Percentiles rank a stretch among this genome's conserved stretches.
phyloP scores from a whole-genome alignment of 2,329 filamentous ascomycete species.

The Atkinsonella texensis region DNA sequence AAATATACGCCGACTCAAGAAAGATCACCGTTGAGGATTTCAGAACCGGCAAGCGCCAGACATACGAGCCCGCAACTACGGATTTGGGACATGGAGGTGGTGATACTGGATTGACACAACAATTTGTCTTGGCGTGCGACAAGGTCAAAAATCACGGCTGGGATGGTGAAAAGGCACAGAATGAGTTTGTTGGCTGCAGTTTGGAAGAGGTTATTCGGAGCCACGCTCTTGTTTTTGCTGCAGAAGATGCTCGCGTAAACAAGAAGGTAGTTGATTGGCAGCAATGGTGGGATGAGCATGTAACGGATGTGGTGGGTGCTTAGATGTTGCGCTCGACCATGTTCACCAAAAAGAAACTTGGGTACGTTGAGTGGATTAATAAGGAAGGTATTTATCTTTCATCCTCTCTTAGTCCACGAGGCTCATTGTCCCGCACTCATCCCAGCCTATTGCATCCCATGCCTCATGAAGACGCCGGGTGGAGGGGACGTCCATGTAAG shows the following conservation, averaged over 20 bases:
- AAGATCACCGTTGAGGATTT: conserved; percentile 62
- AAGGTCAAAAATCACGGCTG: conserved; percentile 61
- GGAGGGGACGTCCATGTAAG: too few relatives aligned
- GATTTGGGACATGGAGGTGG: conserved; percentile 29
- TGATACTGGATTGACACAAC: conserved; percentile 51
- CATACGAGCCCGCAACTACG: conserved; percentile 20
- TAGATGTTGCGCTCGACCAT: background rate
- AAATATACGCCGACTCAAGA: conserved; percentile 73
- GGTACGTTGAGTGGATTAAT: too few relatives aligned
- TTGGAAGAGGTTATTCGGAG: conserved; percentile 80
- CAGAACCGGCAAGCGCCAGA: conserved; percentile 21
- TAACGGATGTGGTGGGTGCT: conserved; percentile 12
- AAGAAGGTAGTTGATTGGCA: conserved; percentile 63
- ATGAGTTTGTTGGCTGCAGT: conserved; percentile 64
- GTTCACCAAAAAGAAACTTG: too few relatives aligned
- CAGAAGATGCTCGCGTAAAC: conserved; percentile 67
- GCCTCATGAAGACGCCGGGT: too few relatives aligned
- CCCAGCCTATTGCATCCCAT: too few relatives aligned
- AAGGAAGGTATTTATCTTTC: too few relatives aligned
- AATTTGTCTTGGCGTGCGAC: conserved; percentile 74
- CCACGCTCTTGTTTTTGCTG: conserved; percentile 88
- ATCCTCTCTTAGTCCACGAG: too few relatives aligned
- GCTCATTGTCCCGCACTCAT: too few relatives aligned
- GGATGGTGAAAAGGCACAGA: conserved; percentile 59
- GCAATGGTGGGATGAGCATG: conserved; percentile 54